Percentiles rank a stretch among this genome's conserved stretches.
Conservation (phyloP, 148 eudicot species). For the Fagopyrum tataricum region DNA sequence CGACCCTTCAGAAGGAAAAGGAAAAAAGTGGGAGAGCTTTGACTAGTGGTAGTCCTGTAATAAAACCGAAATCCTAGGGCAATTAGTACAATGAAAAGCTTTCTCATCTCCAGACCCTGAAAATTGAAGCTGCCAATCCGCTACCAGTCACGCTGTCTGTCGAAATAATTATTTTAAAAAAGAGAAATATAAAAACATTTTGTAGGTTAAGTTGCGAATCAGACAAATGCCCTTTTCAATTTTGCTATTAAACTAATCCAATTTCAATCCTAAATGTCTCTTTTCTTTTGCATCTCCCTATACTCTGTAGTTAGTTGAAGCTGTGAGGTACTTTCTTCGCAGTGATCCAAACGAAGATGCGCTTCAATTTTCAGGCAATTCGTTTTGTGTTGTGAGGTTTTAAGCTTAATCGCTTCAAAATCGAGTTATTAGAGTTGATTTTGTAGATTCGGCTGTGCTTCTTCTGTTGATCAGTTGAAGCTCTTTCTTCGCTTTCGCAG, state of each 20-base stretch:
- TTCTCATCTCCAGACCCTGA: not conserved
- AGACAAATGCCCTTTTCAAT: slow-evolving; percentile 7
- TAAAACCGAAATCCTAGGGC: not conserved
- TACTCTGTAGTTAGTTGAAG: not conserved
- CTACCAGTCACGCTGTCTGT: slow-evolving; percentile 2
- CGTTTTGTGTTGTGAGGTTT: not conserved
- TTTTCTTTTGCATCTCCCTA: not conserved
- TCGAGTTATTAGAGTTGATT: not conserved
- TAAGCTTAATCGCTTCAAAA: slow-evolving; percentile 3
- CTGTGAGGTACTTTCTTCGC: not conserved
- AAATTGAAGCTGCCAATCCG: not conserved
- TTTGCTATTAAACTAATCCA: slow-evolving; percentile 7
- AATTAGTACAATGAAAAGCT: not conserved
- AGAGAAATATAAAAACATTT: not conserved
- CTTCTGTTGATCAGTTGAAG: not conserved
- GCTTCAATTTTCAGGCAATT: slow-evolving; percentile 7
- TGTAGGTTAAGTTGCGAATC: not conserved
- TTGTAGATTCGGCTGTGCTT: not conserved
- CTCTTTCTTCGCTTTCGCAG: slow-evolving; percentile 2
- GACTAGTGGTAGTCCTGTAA: not conserved
- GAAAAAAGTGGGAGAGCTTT: not conserved
- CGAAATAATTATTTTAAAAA: not conserved
- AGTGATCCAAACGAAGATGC: not conserved
- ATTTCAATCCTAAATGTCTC: slow-evolving; percentile 1
- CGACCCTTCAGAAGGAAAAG: not conserved